A percentile compares a stretch with the other conserved stretches of the same genome.
Evolutionary conservation across 306 rosid species (phyloP).

Genomic region (Hylodesmum podocarpum): DNA sequence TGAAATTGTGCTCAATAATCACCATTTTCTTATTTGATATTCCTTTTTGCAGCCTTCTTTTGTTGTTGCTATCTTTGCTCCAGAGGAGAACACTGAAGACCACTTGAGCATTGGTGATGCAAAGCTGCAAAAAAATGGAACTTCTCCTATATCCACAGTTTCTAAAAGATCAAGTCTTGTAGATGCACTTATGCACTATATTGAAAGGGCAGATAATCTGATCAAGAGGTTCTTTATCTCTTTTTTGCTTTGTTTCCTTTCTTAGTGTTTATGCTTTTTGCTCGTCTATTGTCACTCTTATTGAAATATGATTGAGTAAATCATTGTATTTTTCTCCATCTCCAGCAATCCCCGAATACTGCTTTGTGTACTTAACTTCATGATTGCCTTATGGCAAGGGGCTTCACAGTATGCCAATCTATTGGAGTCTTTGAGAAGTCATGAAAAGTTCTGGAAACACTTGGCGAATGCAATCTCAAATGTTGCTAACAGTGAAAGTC

Average conservation of each 20-base stretch:
- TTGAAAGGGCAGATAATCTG: constrained; percentile 50
- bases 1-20: neutral
- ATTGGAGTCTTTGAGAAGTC: constrained; percentile 59
- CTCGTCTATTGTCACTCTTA: neutral
- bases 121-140: constrained; percentile 49
- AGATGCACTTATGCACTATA: constrained; percentile 53
- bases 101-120: constrained; percentile 44
- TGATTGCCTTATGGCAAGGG: constrained; percentile 85
- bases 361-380: constrained; percentile 70
- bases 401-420: constrained; percentile 63
- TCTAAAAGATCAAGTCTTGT: constrained; percentile 48
- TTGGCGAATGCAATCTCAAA: constrained; percentile 50
- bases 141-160: constrained; percentile 37
- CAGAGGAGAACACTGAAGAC: constrained; percentile 43
- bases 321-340: constrained; percentile 30
- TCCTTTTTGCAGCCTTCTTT: constrained; percentile 81
- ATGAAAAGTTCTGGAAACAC: constrained; percentile 59
- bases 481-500: constrained; percentile 39
- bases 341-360: constrained; percentile 70
- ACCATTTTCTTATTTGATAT: constrained; percentile 14
- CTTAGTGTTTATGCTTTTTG: neutral
- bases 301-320: constrained; percentile 13
- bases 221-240: constrained; percentile 46
- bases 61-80: constrained; percentile 60
- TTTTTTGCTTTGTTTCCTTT: constrained; percentile 3